Evolutionary conservation across 106 monocot species (phyloP).

Genomic region (Narthecium ossifragum): DNA sequence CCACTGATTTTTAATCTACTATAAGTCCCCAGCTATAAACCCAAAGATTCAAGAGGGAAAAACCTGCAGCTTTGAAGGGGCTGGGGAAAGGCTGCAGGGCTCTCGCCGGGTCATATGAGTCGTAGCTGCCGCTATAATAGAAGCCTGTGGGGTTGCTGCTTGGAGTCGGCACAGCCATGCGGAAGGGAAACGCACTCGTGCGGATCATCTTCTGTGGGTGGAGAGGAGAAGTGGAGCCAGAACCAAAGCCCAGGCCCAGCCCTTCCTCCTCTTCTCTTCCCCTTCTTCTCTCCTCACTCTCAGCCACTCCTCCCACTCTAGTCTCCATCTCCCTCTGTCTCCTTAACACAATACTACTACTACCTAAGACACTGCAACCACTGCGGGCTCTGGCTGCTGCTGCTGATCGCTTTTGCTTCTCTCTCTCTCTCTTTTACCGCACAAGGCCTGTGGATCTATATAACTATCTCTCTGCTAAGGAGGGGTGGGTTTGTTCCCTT

Average conservation of each 20-base stretch:
- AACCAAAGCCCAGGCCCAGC: constrained; percentile 13
- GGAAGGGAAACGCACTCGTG: background rate
- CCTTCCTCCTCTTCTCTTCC: background rate
- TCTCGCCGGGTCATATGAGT: background rate
- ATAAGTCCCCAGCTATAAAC: background rate
- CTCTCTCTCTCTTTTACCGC: background rate
- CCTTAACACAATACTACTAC: constrained; percentile 2
- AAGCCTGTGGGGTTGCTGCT: background rate
- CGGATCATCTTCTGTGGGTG: constrained; percentile 14
- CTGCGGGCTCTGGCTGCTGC: background rate
- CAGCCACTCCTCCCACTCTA: background rate
- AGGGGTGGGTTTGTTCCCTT: constrained; percentile 2
- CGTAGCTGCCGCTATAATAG: background rate
- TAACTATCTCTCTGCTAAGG: background rate
- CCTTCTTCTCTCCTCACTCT: background rate
- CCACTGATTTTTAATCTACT: background rate
- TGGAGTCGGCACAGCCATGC: background rate
- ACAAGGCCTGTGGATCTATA: background rate
- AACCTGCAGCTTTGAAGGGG: constrained; percentile 14
- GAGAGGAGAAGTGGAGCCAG: background rate
- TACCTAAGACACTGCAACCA: background rate
- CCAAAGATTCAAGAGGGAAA: background rate
- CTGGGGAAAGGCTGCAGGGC: constrained; percentile 7
- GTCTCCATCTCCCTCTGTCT: constrained; percentile 8
- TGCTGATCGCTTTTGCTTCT: background rate